Percentiles rank a stretch among this genome's conserved stretches.
phyloP scores from a whole-genome alignment of 2,329 filamentous ascomycete genomes.

The Stemphylium lycopersici region DNA sequence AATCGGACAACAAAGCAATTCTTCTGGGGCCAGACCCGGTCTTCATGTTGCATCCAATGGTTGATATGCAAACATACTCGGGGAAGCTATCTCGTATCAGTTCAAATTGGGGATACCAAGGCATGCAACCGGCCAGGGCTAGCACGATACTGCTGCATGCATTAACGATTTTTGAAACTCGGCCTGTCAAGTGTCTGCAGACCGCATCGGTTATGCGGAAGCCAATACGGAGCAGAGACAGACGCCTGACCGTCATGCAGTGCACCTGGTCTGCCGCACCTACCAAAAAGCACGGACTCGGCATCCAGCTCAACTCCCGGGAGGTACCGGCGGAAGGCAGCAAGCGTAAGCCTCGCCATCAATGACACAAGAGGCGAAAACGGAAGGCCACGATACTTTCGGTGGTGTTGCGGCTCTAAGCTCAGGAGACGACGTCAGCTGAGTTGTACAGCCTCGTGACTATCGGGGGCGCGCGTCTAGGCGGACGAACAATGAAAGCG shows the following conservation, averaged over 20 bases:
- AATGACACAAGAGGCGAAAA: slow-evolving; percentile 24
- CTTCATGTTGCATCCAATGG: background rate
- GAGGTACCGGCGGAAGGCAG: slow-evolving; percentile 10
- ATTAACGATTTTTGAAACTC: background rate
- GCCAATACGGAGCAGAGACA: background rate
- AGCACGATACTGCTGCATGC: background rate
- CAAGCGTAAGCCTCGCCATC: slow-evolving; percentile 21
- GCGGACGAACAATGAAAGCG: slow-evolving; percentile 22
- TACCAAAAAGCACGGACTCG: slow-evolving; percentile 7
- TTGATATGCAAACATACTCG: background rate
- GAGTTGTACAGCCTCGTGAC: slow-evolving; percentile 36
- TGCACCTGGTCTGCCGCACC: slow-evolving; percentile 3
- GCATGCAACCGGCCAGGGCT: background rate
- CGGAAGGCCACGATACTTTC: slow-evolving; percentile 42
- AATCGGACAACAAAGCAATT: no score
- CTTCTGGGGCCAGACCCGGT: no score
- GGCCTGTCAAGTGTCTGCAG: slow-evolving; percentile 3
- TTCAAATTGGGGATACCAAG: background rate
- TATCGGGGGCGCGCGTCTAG: slow-evolving; percentile 14
- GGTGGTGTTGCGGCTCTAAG: slow-evolving; percentile 37
- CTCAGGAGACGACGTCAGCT: slow-evolving; percentile 31
- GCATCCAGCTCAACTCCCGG: slow-evolving; percentile 6
- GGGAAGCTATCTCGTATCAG: background rate
- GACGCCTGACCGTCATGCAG: slow-evolving; percentile 1
- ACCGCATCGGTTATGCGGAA: slow-evolving; percentile 1